Conservation (phyloP, 2,329 filamentous ascomycete species). For the Botryotinia calthae region DNA sequence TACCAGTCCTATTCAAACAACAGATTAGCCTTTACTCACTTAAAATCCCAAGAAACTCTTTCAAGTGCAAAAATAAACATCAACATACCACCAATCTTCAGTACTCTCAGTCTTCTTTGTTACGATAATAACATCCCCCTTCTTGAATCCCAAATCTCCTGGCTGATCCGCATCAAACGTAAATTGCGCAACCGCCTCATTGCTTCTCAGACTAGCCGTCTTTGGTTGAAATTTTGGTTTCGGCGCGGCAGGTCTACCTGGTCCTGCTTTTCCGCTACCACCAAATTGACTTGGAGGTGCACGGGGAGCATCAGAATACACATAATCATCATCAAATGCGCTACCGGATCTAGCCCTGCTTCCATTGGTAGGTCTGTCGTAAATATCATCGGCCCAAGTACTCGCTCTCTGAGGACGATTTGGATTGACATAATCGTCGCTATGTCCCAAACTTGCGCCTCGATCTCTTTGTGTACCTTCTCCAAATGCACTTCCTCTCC, state of each 20-base stretch:
- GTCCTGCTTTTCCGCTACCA: slow-evolving; percentile 49
- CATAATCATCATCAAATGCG: slow-evolving; percentile 50
- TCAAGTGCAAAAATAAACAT: slow-evolving; percentile 29
- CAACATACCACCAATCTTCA: slow-evolving; percentile 84
- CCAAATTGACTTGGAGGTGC: slow-evolving; percentile 36
- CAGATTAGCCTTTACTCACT: background rate
- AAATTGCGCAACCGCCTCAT: slow-evolving; percentile 87
- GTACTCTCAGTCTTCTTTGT: slow-evolving; percentile 91
- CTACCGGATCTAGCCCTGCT: slow-evolving; percentile 36
- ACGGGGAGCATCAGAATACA: slow-evolving; percentile 51
- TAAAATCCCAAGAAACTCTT: background rate
- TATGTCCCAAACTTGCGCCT: slow-evolving; percentile 39
- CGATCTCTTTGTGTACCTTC: slow-evolving; percentile 59
- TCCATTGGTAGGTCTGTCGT: slow-evolving; percentile 54
- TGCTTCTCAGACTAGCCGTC: slow-evolving; percentile 56
- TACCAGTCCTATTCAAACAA: slow-evolving; percentile 66
- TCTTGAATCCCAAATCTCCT: slow-evolving; percentile 92
- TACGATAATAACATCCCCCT: slow-evolving; percentile 94
- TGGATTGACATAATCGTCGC: slow-evolving; percentile 50
- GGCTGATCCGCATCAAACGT: slow-evolving; percentile 94
- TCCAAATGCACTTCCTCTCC: slow-evolving; percentile 66
- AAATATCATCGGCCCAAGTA: slow-evolving; percentile 75
- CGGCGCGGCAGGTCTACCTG: slow-evolving; percentile 77
- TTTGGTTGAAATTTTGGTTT: slow-evolving; percentile 78
- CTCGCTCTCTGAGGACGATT: slow-evolving; percentile 59